A percentile compares a stretch with the other conserved stretches of the same genome.
Evolutionary conservation across 202 grass and related monocot species (phyloP).

Genomic region (Zizania palustris): DNA sequence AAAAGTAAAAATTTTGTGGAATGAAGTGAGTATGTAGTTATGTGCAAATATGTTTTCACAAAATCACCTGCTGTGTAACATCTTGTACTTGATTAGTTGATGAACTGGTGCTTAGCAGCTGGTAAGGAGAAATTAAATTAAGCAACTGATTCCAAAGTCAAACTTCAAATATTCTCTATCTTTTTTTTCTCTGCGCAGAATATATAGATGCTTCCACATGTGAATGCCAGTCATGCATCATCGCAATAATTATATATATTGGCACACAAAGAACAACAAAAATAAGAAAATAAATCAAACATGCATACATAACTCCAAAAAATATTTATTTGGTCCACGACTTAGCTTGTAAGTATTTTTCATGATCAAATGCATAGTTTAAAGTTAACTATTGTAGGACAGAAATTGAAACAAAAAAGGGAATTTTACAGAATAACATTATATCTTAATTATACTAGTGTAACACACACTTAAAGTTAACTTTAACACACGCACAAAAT

Average conservation of each 20-base stretch:
- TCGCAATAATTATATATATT: constrained; percentile 6
- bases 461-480: not conserved
- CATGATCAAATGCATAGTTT: not conserved
- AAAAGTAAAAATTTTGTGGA: too few species aligned
- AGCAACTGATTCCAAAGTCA: constrained; percentile 28
- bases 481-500: constrained; percentile 16
- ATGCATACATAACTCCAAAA: constrained; percentile 36
- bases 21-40: too few species aligned
- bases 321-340: not conserved
- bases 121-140: not conserved
- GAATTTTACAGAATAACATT: not conserved
- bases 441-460: not conserved
- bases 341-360: not conserved
- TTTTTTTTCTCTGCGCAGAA: constrained; percentile 11
- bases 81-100: too few species aligned
- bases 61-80: not conserved
- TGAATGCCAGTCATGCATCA: not conserved
- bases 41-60: not conserved
- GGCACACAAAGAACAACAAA: not conserved
- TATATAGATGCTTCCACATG: constrained; percentile 51
- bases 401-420: too few species aligned
- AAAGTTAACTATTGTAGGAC: too few species aligned
- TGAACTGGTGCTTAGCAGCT: not conserved
- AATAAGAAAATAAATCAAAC: constrained; percentile 37
- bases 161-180: not conserved